Conservation (phyloP, 164 flowering plant species). For the Vitis cinerea region DNA sequence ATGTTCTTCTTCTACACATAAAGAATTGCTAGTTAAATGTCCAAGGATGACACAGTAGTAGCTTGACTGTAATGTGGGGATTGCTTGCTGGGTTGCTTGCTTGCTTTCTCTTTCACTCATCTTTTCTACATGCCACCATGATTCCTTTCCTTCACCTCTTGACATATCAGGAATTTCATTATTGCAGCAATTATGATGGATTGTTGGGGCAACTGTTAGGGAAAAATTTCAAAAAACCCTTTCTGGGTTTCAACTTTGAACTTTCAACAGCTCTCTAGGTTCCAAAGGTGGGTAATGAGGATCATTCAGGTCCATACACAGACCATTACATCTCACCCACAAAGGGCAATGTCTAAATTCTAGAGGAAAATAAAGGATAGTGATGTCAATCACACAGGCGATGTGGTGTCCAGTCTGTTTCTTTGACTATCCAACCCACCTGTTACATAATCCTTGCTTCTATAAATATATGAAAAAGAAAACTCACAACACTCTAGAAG, state of each 20-base stretch:
- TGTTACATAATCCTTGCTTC: neutral
- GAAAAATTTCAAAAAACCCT: neutral
- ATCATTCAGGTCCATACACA: neutral
- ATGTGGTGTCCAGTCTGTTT: conserved; percentile 21
- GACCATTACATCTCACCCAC: neutral
- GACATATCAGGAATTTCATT: neutral
- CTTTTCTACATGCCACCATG: conserved; percentile 4
- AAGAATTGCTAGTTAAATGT: neutral
- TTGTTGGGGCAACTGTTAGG: neutral
- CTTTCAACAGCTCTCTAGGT: neutral
- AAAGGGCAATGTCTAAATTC: neutral
- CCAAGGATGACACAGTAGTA: neutral
- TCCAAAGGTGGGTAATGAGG: neutral
- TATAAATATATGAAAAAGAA: neutral
- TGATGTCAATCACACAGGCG: neutral
- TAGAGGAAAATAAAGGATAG: too few species aligned
- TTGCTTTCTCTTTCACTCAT: conserved; percentile 2
- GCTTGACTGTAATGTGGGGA: neutral
- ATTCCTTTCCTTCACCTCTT: neutral
- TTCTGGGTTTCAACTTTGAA: neutral
- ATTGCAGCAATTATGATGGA: neutral
- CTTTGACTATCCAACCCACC: conserved; percentile 14
- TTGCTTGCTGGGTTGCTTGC: neutral
- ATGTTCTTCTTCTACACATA: too few species aligned
- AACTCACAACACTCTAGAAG: neutral